phyloP scores from a whole-genome alignment of 345 rosid species.

The Aquilaria sinensis region DNA sequence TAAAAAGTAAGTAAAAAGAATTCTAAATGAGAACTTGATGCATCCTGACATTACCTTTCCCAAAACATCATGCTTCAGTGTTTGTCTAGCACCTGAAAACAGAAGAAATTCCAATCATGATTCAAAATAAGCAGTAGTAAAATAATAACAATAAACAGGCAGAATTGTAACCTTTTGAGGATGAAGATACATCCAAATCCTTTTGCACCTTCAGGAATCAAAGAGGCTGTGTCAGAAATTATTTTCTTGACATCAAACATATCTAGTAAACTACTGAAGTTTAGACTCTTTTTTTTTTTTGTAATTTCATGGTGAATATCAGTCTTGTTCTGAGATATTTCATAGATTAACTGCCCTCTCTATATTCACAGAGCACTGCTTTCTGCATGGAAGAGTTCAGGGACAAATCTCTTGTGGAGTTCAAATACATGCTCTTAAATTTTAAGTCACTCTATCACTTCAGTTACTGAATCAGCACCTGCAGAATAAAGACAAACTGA shows the following conservation, averaged over 20 bases:
- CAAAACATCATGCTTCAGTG: conserved; percentile 17
- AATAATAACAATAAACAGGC: conserved; percentile 17
- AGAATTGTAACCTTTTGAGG: conserved; percentile 33
- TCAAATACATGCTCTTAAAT: too few species aligned
- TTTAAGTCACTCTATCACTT: too few species aligned
- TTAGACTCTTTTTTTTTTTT: too few species aligned
- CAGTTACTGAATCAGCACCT: too few species aligned
- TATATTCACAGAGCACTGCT: too few species aligned
- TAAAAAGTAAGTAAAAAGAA: conserved; percentile 4
- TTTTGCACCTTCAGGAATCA: conserved; percentile 27
- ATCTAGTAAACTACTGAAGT: background rate
- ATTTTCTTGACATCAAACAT: background rate
- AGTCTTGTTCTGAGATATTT: too few species aligned
- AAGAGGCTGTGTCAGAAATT: conserved; percentile 16
- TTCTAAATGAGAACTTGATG: conserved; percentile 14
- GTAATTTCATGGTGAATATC: too few species aligned
- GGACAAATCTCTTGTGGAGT: too few species aligned
- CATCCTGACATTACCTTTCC: conserved; percentile 33
- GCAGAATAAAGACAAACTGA: too few species aligned
- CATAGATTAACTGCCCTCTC: too few species aligned
- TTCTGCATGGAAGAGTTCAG: too few species aligned
- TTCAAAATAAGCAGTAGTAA: conserved; percentile 2
- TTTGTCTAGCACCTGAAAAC: conserved; percentile 30
- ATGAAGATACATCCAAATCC: conserved; percentile 23
- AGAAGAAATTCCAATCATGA: conserved; percentile 10